Evolutionary conservation across 768 basidiomycete species (phyloP).

Genomic region (Tulasnella sp.): DNA sequence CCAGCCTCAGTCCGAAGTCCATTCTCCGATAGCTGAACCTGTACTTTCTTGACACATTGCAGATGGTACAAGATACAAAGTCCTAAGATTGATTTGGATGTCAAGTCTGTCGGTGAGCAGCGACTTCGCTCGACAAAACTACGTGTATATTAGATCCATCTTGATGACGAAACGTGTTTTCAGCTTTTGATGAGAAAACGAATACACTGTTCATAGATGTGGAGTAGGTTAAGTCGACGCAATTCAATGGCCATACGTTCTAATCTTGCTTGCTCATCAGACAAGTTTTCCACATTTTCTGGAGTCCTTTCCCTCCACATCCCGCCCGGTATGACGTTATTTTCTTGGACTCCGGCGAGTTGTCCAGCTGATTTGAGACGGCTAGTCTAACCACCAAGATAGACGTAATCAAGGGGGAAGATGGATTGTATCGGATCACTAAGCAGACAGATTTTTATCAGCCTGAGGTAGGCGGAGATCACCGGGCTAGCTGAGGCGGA

Average conservation of each 20-base stretch:
- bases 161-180: neutral
- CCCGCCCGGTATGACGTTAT: neutral
- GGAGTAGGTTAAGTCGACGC: neutral
- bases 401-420: neutral
- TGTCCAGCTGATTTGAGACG: neutral
- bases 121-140: neutral
- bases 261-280: neutral
- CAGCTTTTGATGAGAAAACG: neutral
- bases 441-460: constrained; percentile 10
- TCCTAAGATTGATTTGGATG: neutral
- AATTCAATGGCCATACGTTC: neutral
- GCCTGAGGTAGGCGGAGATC: neutral
- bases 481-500: neutral
- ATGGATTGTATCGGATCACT: constrained; percentile 1
- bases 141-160: neutral
- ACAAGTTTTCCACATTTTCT: constrained; percentile 1
- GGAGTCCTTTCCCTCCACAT: neutral
- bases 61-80: constrained; percentile 11
- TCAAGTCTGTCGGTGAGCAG: constrained; percentile 1
- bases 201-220: neutral
- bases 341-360: neutral
- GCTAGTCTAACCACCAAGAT: neutral
- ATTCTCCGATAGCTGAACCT: no score
- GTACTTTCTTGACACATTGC: neutral
- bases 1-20: no score